phyloP scores from a whole-genome alignment of 2,329 filamentous ascomycete species.

The Cordyceps cicadae region DNA sequence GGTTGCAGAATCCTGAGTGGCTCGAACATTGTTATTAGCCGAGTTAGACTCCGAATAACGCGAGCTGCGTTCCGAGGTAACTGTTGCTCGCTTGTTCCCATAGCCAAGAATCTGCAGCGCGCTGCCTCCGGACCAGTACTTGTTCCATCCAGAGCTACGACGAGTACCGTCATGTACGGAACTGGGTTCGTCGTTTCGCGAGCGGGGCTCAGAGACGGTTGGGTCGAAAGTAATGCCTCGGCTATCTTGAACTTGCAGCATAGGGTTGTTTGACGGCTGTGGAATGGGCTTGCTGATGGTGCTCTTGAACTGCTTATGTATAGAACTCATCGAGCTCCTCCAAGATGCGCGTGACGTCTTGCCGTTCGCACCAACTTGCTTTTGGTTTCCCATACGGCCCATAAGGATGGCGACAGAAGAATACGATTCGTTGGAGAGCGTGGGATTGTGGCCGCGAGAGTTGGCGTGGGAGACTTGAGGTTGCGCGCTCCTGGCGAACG shows the following conservation, averaged over 20 bases:
- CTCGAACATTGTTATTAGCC: conserved; percentile 33
- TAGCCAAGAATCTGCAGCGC: conserved; percentile 58
- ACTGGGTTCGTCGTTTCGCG: conserved; percentile 23
- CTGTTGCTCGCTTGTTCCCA: conserved; percentile 42
- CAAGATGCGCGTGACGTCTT: conserved; percentile 47
- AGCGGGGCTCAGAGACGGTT: conserved; percentile 27
- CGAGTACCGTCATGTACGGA: conserved; percentile 37
- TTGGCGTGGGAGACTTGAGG: conserved; percentile 26
- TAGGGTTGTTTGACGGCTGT: conserved; percentile 29
- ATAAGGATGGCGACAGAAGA: conserved; percentile 59
- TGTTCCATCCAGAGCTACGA: conserved; percentile 66
- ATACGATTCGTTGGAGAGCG: conserved; percentile 48
- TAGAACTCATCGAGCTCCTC: conserved; percentile 42
- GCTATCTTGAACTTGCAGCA: conserved; percentile 30
- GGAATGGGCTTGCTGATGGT: conserved; percentile 55
- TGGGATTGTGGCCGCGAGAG: conserved; percentile 44
- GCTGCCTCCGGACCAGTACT: conserved; percentile 69
- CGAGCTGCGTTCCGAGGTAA: conserved; percentile 48
- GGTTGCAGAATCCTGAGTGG: conserved; percentile 59
- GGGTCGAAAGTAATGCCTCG: conserved; percentile 33
- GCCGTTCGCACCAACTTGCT: conserved; percentile 33
- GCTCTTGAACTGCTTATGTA: conserved; percentile 55
- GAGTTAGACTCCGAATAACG: conserved; percentile 38
- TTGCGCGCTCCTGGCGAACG: conserved; percentile 36
- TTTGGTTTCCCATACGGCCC: conserved; percentile 49